These are phyloP conservation scores for Cercospora sojina DNA, from an alignment of 2,329 filamentous ascomycete genomes.

Conservation along the genomic window DNA sequence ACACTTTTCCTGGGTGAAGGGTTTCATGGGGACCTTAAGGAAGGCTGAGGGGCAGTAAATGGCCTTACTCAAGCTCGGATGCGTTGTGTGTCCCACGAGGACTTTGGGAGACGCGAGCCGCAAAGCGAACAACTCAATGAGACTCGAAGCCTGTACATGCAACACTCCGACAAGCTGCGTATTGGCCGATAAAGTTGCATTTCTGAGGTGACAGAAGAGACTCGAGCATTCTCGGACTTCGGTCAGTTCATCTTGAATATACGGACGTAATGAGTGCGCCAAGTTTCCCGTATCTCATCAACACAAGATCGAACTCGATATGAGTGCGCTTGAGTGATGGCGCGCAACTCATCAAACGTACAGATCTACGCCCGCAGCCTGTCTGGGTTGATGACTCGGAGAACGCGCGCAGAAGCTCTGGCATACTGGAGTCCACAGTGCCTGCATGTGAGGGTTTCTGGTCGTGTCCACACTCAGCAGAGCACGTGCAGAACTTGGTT, in stretches of 20 bases:
- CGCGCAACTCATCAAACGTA: not conserved
- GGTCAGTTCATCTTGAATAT: not conserved
- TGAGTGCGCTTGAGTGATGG: not conserved
- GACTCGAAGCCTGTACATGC: not conserved
- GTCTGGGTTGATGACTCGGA: not conserved
- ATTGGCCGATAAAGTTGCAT: too few relatives aligned
- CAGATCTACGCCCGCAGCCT: not conserved
- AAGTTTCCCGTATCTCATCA: not conserved
- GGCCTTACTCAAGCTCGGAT: not conserved
- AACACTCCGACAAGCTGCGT: not conserved
- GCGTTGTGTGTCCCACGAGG: not conserved
- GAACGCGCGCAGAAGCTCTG: not conserved
- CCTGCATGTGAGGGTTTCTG: not conserved
- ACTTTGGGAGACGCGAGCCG: not conserved
- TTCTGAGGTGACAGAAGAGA: not conserved
- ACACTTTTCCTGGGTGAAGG: constrained; percentile 27
- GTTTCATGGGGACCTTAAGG: constrained; percentile 22
- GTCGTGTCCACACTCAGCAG: not conserved
- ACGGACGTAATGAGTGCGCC: not conserved
- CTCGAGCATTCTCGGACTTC: not conserved
- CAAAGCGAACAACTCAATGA: not conserved
- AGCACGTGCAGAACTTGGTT: not conserved
- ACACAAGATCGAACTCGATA: not conserved
- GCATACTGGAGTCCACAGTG: not conserved
- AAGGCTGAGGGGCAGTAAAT: constrained; percentile 23